phyloP scores from a whole-genome alignment of 1,284 basidiomycete species.

The Mycosarcoma maydis region DNA sequence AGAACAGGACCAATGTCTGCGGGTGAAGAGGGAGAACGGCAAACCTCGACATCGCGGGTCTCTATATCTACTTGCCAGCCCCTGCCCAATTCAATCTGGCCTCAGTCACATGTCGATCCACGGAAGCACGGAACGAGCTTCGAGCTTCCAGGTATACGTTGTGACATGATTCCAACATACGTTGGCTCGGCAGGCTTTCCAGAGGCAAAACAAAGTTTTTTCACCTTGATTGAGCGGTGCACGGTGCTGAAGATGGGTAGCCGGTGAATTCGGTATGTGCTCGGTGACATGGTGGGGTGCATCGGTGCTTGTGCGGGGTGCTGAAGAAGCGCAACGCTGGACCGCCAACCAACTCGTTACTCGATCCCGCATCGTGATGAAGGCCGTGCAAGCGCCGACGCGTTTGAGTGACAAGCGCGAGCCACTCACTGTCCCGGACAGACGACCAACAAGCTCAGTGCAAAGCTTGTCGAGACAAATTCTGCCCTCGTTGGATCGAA shows the following conservation, averaged over 20 bases:
- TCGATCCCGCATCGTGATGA: too few relatives aligned
- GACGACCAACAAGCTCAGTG: too few relatives aligned
- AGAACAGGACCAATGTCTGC: neutral
- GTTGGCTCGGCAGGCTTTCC: too few relatives aligned
- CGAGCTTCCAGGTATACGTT: too few relatives aligned
- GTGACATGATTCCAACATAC: too few relatives aligned
- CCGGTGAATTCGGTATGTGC: slow-evolving; percentile 27
- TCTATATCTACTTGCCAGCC: neutral
- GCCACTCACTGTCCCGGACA: too few relatives aligned
- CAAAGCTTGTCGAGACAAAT: too few relatives aligned
- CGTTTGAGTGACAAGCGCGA: neutral
- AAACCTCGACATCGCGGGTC: neutral
- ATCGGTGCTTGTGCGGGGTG: slow-evolving; percentile 18
- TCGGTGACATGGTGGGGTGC: slow-evolving; percentile 11
- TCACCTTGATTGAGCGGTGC: neutral
- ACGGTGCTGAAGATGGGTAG: neutral
- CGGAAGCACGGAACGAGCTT: neutral
- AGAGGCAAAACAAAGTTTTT: neutral
- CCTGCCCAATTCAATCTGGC: neutral
- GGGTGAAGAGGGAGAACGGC: neutral
- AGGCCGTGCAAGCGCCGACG: slow-evolving; percentile 33
- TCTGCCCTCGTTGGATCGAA: too few relatives aligned
- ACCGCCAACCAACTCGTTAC: slow-evolving; percentile 8
- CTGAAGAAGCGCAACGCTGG: too few relatives aligned
- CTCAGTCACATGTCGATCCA: neutral